Base-by-base conservation (phyloP, 306 rosid genomes). In the Trifolium pratense region DNA sequence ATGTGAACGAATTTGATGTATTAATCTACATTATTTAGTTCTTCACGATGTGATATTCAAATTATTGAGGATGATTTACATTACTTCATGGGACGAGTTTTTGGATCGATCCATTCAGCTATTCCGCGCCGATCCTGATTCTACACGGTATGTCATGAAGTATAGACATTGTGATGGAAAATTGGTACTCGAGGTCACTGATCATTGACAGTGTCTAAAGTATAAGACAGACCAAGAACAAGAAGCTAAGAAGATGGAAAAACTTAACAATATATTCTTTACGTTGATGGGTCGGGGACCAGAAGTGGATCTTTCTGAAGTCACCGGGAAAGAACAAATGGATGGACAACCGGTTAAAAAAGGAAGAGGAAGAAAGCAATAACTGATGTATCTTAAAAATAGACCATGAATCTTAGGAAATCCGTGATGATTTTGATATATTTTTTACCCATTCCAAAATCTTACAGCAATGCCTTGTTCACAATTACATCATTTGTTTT, bases 201-300 rank as follows among this genome's bases (percentile, higher is more conserved):
- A 92, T 78, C 83, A 89, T 29, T 73, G 79, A 34, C 86, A 89
- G 93, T 91, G 96, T 81, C 89, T 91, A 83, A 91, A 94, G 84
- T 91, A 83, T 78, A 91, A 94, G 88, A 91, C 96, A 21, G 96
- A 91, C 73, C 99, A 91, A 79, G 88, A 92, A 17, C 99, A 91
- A 78, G 97, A 94, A 39, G 96, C 90, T 39, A 89, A 86, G 85
- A 91, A 89, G 86, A 91, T 89, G 94, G 96, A 87, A 75, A 89
- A 85, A 77, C 88, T 89, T 5, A 89, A 94, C 71, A 91, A 88
- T 83, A 84, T 91, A 77, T 91, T 94, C 85, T 94, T 91, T 87
- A 79, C 99, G 67, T 75, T 91, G 85, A 94, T 94, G 97, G 89
- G 96, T 36, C 84, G 97, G 70, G 97, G 97, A 74, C 99, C 99